These are phyloP conservation scores for Saccharomycopsis sp. DNA, from an alignment of 805 yeast genomes.

Conservation along the genomic window DNA sequence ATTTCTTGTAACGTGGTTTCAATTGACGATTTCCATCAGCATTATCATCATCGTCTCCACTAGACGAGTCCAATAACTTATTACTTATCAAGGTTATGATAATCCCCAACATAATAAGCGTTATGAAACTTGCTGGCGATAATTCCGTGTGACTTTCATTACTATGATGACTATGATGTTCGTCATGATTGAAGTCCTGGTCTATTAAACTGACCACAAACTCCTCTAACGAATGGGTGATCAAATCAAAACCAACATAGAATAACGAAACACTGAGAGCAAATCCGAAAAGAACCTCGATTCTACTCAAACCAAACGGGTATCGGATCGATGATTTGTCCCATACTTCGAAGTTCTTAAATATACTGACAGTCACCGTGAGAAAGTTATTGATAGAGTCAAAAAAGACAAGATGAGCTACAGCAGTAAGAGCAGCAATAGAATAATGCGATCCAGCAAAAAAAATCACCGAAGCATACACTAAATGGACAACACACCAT, in stretches of 20 bases:
- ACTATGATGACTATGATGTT: slow-evolving; percentile 27
- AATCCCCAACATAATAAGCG: slow-evolving; percentile 25
- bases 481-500: slow-evolving; percentile 55
- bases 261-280: slow-evolving; percentile 77
- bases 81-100: slow-evolving; percentile 30
- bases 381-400: slow-evolving; percentile 75
- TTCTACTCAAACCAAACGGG: slow-evolving; percentile 91
- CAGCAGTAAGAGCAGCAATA: slow-evolving; percentile 58
- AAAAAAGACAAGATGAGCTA: slow-evolving; percentile 82
- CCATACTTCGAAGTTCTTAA: slow-evolving; percentile 95
- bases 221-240: slow-evolving; percentile 85
- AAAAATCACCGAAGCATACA: slow-evolving; percentile 50
- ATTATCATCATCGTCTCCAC: slow-evolving; percentile 17
- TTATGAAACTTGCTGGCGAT: slow-evolving; percentile 28
- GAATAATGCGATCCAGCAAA: slow-evolving; percentile 50
- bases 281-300: slow-evolving; percentile 83
- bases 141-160: slow-evolving; percentile 23
- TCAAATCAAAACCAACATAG: slow-evolving; percentile 85
- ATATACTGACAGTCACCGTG: slow-evolving; percentile 63
- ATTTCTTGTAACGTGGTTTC: slow-evolving; percentile 6
- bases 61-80: slow-evolving; percentile 11
- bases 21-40: slow-evolving; percentile 3
- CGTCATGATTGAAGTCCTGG: slow-evolving; percentile 27
- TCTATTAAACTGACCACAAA: slow-evolving; percentile 34
- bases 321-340: slow-evolving; percentile 68